These are phyloP conservation scores for Oidiodendron maius DNA, from an alignment of 495 filamentous ascomycete species.

Conservation along the genomic window DNA sequence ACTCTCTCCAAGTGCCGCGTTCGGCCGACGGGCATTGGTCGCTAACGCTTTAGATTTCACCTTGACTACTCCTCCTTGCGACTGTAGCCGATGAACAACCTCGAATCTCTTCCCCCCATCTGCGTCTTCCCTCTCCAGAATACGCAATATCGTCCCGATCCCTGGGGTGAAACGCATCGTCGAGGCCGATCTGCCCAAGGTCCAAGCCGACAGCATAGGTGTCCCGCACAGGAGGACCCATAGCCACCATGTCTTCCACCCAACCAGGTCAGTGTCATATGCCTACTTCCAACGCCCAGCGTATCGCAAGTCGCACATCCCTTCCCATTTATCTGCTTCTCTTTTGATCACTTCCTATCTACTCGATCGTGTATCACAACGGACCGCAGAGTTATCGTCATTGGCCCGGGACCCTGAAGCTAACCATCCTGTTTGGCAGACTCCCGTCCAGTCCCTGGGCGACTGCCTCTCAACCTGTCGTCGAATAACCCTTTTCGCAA, in stretches of 20 bases:
- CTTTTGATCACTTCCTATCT: conserved; percentile 18
- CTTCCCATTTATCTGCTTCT: conserved; percentile 22
- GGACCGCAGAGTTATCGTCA: conserved; percentile 7
- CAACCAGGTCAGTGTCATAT: conserved; percentile 25
- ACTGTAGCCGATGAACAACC: too few relatives aligned
- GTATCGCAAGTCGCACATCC: conserved; percentile 11
- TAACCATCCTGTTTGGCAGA: conserved; percentile 24
- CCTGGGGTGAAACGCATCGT: too few relatives aligned
- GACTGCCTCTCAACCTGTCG: conserved; percentile 57
- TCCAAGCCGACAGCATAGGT: too few relatives aligned
- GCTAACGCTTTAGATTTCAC: too few relatives aligned
- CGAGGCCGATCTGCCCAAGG: too few relatives aligned
- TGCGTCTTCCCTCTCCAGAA: too few relatives aligned
- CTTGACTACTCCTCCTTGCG: too few relatives aligned
- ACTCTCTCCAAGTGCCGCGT: too few relatives aligned
- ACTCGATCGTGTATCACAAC: conserved; percentile 17
- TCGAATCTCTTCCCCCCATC: too few relatives aligned
- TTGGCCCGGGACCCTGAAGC: conserved; percentile 17
- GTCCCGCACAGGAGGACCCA: too few relatives aligned
- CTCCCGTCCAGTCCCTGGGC: conserved; percentile 32
- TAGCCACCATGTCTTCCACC: conserved; percentile 24
- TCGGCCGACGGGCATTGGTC: too few relatives aligned
- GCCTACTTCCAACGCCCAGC: conserved; percentile 8
- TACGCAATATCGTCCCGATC: too few relatives aligned
- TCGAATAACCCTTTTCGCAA: conserved; percentile 99